These are phyloP conservation scores for Sugiyamaella sp. DNA, from an alignment of 1,139 yeast species.

Conservation along the genomic window DNA sequence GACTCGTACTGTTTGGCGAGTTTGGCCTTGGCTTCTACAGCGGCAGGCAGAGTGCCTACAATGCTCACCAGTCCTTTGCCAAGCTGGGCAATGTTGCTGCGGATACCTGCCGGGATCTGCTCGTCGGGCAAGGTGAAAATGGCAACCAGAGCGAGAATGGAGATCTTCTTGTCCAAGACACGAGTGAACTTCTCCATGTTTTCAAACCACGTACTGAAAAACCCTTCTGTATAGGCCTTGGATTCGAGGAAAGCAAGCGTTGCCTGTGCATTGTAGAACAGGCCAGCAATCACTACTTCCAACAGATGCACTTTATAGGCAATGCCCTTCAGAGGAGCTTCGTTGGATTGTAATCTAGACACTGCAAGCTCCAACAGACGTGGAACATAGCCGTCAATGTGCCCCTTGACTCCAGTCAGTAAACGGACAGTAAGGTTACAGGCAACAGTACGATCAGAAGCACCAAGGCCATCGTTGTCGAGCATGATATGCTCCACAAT, in stretches of 20 bases:
- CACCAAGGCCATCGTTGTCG: slow-evolving; percentile 50
- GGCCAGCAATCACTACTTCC: slow-evolving; percentile 67
- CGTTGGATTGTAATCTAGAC: slow-evolving; percentile 34
- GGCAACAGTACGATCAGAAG: slow-evolving; percentile 54
- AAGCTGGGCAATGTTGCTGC: slow-evolving; percentile 44
- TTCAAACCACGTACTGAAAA: slow-evolving; percentile 72
- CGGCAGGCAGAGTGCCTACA: slow-evolving; percentile 66
- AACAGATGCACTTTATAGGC: slow-evolving; percentile 59
- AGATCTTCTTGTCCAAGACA: slow-evolving; percentile 80
- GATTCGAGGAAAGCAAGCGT: slow-evolving; percentile 60
- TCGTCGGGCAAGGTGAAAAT: slow-evolving; percentile 47
- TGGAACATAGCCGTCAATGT: slow-evolving; percentile 48
- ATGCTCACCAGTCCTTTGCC: slow-evolving; percentile 54
- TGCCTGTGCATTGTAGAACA: slow-evolving; percentile 62
- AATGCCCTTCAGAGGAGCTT: slow-evolving; percentile 40
- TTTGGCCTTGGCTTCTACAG: slow-evolving; percentile 66
- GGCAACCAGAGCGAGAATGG: slow-evolving; percentile 65
- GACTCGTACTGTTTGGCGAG: slow-evolving; percentile 57
- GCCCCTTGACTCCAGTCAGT: slow-evolving; percentile 49
- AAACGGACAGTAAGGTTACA: slow-evolving; percentile 60
- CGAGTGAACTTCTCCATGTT: slow-evolving; percentile 60
- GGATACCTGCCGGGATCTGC: slow-evolving; percentile 43
- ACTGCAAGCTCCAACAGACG: slow-evolving; percentile 45
- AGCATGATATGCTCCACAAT: slow-evolving; percentile 44
- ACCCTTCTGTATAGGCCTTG: slow-evolving; percentile 49